These are phyloP conservation scores for Candida sojae DNA, from an alignment of 1,139 yeast genomes.

Conservation along the genomic window DNA sequence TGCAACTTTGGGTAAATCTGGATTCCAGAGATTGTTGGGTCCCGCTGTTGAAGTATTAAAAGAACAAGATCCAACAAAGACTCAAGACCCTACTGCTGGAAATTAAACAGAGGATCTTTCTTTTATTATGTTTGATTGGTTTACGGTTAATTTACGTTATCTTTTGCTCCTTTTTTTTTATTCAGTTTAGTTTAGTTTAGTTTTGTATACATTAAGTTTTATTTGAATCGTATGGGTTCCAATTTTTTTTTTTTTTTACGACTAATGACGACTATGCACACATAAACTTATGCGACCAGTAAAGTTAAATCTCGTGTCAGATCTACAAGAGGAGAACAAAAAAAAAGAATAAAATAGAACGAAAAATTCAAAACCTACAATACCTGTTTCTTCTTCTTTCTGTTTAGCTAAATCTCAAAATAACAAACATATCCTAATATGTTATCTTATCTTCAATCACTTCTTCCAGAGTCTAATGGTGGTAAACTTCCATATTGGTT, in stretches of 20 bases:
- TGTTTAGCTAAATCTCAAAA: too few species aligned
- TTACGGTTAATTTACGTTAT: not conserved
- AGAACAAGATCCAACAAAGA: slow-evolving; percentile 73
- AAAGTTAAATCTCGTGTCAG: too few species aligned
- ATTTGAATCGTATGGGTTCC: not conserved
- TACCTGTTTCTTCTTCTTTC: not conserved
- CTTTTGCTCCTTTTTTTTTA: too few species aligned
- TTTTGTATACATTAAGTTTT: not conserved
- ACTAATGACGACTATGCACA: not conserved
- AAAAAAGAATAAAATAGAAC: not conserved
- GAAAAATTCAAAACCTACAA: not conserved
- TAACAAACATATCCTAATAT: slow-evolving; percentile 5
- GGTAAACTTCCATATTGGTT: slow-evolving; percentile 51
- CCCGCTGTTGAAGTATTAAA: slow-evolving; percentile 83
- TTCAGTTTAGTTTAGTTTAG: not conserved
- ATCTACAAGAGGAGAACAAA: too few species aligned
- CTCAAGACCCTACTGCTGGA: slow-evolving; percentile 9
- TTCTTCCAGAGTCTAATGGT: slow-evolving; percentile 32
- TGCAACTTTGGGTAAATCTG: slow-evolving; percentile 87
- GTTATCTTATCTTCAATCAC: slow-evolving; percentile 19
- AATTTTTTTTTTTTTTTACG: not conserved
- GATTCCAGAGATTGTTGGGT: slow-evolving; percentile 91
- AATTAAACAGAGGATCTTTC: slow-evolving; percentile 3
- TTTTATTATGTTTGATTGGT: not conserved
- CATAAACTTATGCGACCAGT: not conserved